Evolutionary conservation across 352 stramenopile species (phyloP).

Genomic region (Blastocystis sp.): DNA sequence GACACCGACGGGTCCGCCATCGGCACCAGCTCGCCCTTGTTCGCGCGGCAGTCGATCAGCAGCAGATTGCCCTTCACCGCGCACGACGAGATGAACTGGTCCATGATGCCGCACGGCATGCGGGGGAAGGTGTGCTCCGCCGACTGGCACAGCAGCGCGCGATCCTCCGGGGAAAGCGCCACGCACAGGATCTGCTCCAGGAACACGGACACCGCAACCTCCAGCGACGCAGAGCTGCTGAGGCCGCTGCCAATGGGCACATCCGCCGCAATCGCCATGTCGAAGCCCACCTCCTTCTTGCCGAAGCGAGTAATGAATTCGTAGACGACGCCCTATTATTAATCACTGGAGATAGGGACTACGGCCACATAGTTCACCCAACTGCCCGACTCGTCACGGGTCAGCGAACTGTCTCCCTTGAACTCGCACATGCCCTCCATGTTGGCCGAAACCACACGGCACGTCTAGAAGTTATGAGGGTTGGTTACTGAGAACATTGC

Average conservation of each 20-base stretch:
- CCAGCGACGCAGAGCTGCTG: conserved; percentile 85
- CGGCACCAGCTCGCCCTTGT: conserved; percentile 80
- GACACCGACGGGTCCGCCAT: conserved; percentile 80
- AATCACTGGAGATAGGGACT: neutral
- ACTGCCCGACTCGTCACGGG: conserved; percentile 17
- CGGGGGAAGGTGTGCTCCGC: conserved; percentile 89
- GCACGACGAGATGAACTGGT: conserved; percentile 90
- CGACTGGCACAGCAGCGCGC: conserved; percentile 86
- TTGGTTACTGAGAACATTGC: conserved; percentile 71
- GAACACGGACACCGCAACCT: conserved; percentile 86
- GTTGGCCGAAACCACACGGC: conserved; percentile 41
- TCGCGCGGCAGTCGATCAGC: conserved; percentile 87
- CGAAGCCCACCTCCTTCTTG: conserved; percentile 77
- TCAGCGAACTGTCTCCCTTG: neutral
- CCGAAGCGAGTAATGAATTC: conserved; percentile 72
- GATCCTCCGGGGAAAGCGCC: conserved; percentile 75
- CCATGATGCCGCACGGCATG: conserved; percentile 90
- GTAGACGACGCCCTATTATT: conserved; percentile 60
- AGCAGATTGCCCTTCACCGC: conserved; percentile 80
- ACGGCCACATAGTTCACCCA: conserved; percentile 49
- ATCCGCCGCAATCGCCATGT: conserved; percentile 82
- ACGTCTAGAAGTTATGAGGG: conserved; percentile 73
- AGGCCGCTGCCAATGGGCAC: conserved; percentile 88
- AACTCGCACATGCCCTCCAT: neutral
- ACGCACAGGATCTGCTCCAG: conserved; percentile 82